A percentile compares a stretch with the other conserved stretches of the same genome.
These are phyloP conservation scores for Sarcodon aspratus DNA, from an alignment of 768 basidiomycete species.

Conservation along the genomic window DNA sequence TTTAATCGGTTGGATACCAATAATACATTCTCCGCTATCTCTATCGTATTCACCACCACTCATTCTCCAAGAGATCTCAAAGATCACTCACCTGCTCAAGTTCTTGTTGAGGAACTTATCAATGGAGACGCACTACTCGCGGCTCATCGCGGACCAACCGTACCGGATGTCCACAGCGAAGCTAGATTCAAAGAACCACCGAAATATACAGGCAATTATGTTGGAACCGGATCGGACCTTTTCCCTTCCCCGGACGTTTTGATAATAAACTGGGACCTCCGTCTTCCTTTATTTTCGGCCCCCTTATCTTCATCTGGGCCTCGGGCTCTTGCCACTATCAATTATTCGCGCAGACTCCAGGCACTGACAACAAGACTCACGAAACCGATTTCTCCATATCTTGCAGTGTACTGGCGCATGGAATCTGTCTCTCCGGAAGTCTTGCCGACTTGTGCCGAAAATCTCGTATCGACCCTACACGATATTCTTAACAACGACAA, in stretches of 20 bases:
- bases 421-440: slow-evolving; percentile 32
- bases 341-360: slow-evolving; percentile 32
- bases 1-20: slow-evolving; percentile 4
- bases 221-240: too few relatives aligned
- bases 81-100: too few relatives aligned
- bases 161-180: too few relatives aligned
- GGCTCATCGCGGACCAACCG: too few relatives aligned
- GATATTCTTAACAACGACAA: slow-evolving; percentile 19
- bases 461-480: slow-evolving; percentile 32
- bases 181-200: too few relatives aligned
- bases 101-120: too few relatives aligned
- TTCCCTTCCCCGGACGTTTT: too few relatives aligned
- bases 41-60: too few relatives aligned
- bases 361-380: slow-evolving; percentile 27
- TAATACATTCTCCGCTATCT: too few relatives aligned
- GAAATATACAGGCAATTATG: too few relatives aligned
- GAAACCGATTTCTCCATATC: slow-evolving; percentile 24
- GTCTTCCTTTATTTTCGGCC: slow-evolving; percentile 7
- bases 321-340: slow-evolving; percentile 14
- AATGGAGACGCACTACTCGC: too few relatives aligned
- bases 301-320: slow-evolving; percentile 10
- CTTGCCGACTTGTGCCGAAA: slow-evolving; percentile 36
- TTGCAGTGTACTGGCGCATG: slow-evolving; percentile 48
- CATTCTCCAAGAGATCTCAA: too few relatives aligned
- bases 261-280: slow-evolving; percentile 5